phyloP scores from a whole-genome alignment of 768 basidiomycete genomes.

The Mrakia blollopis region DNA sequence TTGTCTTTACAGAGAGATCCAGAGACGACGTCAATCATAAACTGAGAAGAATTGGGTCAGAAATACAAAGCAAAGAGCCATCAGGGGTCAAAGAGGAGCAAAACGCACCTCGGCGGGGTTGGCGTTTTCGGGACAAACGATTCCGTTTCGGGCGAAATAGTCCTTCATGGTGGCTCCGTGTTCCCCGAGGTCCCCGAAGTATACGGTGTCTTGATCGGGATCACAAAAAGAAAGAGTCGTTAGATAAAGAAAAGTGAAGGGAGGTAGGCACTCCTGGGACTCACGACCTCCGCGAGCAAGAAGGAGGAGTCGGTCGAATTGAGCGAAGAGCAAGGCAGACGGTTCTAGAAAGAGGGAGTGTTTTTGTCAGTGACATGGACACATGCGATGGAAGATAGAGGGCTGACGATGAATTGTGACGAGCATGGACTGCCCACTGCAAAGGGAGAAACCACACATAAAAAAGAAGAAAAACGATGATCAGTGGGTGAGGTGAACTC shows the following conservation, averaged over 20 bases:
- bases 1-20: conserved; percentile 49
- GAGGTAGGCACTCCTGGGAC: not conserved
- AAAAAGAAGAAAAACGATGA: too few relatives aligned
- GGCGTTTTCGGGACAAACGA: conserved; percentile 56
- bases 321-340: conserved; percentile 75
- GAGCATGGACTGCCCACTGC: conserved; percentile 63
- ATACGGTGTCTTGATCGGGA: conserved; percentile 46
- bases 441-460: too few relatives aligned
- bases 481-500: too few relatives aligned
- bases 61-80: conserved; percentile 12
- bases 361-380: too few relatives aligned
- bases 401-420: conserved; percentile 79
- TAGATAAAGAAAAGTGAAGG: not conserved
- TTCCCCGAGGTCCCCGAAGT: conserved; percentile 58
- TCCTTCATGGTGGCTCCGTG: conserved; percentile 59
- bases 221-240: not conserved
- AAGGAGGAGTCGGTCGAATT: conserved; percentile 72
- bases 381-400: too few relatives aligned
- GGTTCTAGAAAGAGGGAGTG: too few relatives aligned
- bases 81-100: too few relatives aligned
- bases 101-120: conserved; percentile 18
- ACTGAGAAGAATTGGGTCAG: too few relatives aligned
- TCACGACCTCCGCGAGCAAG: conserved; percentile 64
- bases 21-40: conserved; percentile 20
- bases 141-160: conserved; percentile 65